phyloP scores from a whole-genome alignment of 1,139 yeast genomes.

The Yamadazyma sp. region DNA sequence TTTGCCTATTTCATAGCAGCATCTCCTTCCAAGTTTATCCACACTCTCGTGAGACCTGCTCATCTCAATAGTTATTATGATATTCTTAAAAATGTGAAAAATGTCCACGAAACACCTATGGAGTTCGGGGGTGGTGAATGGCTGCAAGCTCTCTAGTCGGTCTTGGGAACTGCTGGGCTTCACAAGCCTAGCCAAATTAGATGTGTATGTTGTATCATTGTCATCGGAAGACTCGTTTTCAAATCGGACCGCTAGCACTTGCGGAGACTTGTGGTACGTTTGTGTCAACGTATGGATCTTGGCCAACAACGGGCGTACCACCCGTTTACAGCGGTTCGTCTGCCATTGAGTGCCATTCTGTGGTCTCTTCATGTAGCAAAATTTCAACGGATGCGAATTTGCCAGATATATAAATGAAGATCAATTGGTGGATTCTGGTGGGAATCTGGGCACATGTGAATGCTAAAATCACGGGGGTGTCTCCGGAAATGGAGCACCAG shows the following conservation, averaged over 20 bases:
- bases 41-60: constrained; percentile 3
- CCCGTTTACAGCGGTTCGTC: constrained; percentile 28
- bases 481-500: constrained; percentile 40
- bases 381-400: constrained; percentile 1
- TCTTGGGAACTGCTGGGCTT: constrained; percentile 25
- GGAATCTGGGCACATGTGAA: not conserved
- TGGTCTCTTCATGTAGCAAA: not conserved
- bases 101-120: constrained; percentile 31
- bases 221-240: not conserved
- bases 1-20: constrained; percentile 34
- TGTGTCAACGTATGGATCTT: constrained; percentile 37
- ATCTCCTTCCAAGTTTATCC: constrained; percentile 25
- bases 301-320: constrained; percentile 37
- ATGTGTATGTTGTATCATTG: not conserved
- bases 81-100: constrained; percentile 27
- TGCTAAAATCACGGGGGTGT: constrained; percentile 25
- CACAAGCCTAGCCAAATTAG: constrained; percentile 6
- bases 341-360: constrained; percentile 4
- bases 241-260: constrained; percentile 4
- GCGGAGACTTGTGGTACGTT: constrained; percentile 10
- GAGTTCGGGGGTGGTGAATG: constrained; percentile 26
- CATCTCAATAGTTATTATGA: constrained; percentile 19
- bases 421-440: not conserved
- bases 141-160: constrained; percentile 26
- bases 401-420: not conserved